Percentiles rank a stretch among this genome's conserved stretches.
These are phyloP conservation scores for Aspergillus calidoustus DNA, from an alignment of 2,329 filamentous ascomycete genomes.

Conservation along the genomic window DNA sequence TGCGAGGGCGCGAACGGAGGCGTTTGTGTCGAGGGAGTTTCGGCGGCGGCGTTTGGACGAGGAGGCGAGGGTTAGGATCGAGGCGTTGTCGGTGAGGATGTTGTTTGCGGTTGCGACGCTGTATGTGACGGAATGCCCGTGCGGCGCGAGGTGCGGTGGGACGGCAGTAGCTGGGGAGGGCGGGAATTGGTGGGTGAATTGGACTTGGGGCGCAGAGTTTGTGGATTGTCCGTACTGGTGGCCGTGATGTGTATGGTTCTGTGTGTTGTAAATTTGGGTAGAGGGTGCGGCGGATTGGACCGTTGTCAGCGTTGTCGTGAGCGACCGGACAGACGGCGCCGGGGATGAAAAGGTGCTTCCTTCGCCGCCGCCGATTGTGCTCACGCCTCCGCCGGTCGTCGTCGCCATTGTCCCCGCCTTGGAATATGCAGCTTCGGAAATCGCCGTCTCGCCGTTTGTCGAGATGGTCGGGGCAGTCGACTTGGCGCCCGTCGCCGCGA, in stretches of 20 bases:
- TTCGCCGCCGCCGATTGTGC: slow-evolving; percentile 68
- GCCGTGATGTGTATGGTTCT: slow-evolving; percentile 34
- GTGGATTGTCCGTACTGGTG: slow-evolving; percentile 41
- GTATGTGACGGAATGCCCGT: slow-evolving; percentile 61
- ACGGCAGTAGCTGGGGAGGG: slow-evolving; percentile 64
- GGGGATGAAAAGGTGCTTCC: slow-evolving; percentile 69
- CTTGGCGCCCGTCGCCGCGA: slow-evolving; percentile 67
- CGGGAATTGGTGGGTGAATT: slow-evolving; percentile 66
- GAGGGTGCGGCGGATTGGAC: slow-evolving; percentile 66
- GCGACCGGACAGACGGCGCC: slow-evolving; percentile 66
- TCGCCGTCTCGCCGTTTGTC: slow-evolving; percentile 77
- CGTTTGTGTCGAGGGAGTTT: slow-evolving; percentile 69
- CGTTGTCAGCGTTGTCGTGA: slow-evolving; percentile 69
- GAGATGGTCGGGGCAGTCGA: slow-evolving; percentile 79
- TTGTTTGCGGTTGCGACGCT: slow-evolving; percentile 66
- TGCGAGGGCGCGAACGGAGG: slow-evolving; percentile 67
- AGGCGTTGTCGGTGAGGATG: slow-evolving; percentile 68
- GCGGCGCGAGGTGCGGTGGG: slow-evolving; percentile 60
- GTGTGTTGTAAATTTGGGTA: slow-evolving; percentile 46
- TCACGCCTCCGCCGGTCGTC: slow-evolving; percentile 65
- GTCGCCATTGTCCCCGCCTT: slow-evolving; percentile 77
- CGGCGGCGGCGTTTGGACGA: slow-evolving; percentile 66
- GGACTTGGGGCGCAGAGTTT: slow-evolving; percentile 47
- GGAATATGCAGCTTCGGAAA: slow-evolving; percentile 76
- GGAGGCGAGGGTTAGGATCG: slow-evolving; percentile 67